Base-by-base conservation (phyloP, 1,139 yeast genomes). In the Sugiyamaella pinicola region DNA sequence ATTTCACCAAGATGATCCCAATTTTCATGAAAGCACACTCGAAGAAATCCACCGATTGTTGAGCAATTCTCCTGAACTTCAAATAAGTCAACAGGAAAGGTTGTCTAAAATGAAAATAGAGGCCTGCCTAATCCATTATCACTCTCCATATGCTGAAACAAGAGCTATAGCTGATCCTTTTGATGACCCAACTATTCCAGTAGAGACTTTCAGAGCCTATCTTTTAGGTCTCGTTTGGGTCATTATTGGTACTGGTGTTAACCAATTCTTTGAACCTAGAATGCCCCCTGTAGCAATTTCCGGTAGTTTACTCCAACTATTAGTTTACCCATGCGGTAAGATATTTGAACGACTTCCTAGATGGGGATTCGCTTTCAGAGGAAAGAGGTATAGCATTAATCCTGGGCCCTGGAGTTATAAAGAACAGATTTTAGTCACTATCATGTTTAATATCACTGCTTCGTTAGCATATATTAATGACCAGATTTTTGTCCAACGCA, bases 381-480 rank as follows among this genome's bases (percentile, higher is more conserved):
- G 73, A 38, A 64, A 58, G 53, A 69, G 71, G 53, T 53, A 67
- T 61, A 65, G 78, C 51, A 60, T 80, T 61, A 76, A 83, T 66
- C 82, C 83, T 2, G 84, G 84, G 5, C 82, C 82, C 3, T 85
- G 87, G 86, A 72, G 77, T 22, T 76, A 72, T 61, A 85, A 85
- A 65, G 91, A 85, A 64, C 87, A 84, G 71, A 80, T 82, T 83
- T 70, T 81, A 54, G 72, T 81, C 2, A 78, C 85, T 7, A 49
- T 77, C 29, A 69, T 77, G 61, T 77, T 77, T 53, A 77, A 75
- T 6, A 44, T 66, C 33, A 63, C 60, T 50, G 60, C 63, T 50
- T 15, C 38, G 9, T 18, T 34, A 10, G 21, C 38, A 34, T 15
- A 15, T 15, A 64, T 65, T 38, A 59, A 69, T 12, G 56, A 63